Evolutionary conservation across 2,329 filamentous ascomycete genomes (phyloP), one percentile per base, ranked within the genome.

Genomic region (Cercospora beticola): DNA sequence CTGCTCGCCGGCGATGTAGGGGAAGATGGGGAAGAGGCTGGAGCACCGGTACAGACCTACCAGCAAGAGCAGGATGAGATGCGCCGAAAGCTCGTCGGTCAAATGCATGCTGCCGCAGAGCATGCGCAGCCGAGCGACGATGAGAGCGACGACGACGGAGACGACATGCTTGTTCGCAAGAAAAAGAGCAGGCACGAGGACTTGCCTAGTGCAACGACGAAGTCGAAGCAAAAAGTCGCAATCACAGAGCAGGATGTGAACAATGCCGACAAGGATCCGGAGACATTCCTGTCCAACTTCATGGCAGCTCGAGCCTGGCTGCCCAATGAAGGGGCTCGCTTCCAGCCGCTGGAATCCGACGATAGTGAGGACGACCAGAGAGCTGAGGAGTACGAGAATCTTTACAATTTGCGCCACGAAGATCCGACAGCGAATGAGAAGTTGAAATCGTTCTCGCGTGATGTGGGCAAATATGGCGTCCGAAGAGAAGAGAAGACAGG

Each of bases 351-450:
- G 67, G 93, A 97, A 77, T 97, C 93, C 0, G 95, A 99, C 74
- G 93, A 97, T 62, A 92, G 88, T n/a, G 87, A 89, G 6, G 87
- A 92, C 54, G 88, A 92, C 31, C 86, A 87, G 30, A 86, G 88
- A 57, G 94, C 94, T 28, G 94, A 98, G 56, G 88, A 90, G 69
- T 97, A 94, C 76, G 95, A 99, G 81, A 87, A 92, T 72, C 94
- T 94, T 4, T 99, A 97, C 83, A 99, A 99, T 82, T 82, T 97
- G 81, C 91, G 95, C 36, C 99, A 99, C 76, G 95, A 99, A 79
- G 92, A 98, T 75, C 93, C 95, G 0, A 93, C 92, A 77, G 89
- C 92, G 75, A 97, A 97, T 77, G 93, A 97, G 80, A 89, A 91
- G 61, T 84, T 99, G 33, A 89, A 91, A 76, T 93, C 94, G 5